Evolutionary conservation across 2,329 filamentous ascomycete genomes (phyloP), one percentile per base, ranked within the genome.

Genomic region (Xylaria sp.): DNA sequence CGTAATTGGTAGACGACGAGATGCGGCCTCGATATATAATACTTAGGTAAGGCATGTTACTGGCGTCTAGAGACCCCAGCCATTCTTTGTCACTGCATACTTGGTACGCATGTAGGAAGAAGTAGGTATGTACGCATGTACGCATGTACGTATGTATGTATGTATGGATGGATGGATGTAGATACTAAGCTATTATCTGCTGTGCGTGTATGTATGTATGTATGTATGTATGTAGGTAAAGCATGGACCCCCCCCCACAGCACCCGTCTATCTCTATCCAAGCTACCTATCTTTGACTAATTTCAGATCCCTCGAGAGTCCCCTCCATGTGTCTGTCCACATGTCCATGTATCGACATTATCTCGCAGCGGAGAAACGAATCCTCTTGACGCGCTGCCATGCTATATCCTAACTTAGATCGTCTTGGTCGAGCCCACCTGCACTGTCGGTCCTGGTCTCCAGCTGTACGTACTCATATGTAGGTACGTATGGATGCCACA

Each of bases 11-110:
- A 20, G 20, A 34, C 17, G 19, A 39, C 45, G 22, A 52, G 43
- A 17, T 48, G 48, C 39, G 38, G 58, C 58, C 52, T 58, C 58
- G 55, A 60, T 34, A 58, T 60, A 60, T 56, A 60, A 55, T 60
- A 60, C 16, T 55, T 54, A 55, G 58, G 58, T 52, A 56, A 46
- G 47, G 55, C 44, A 50, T 50, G 21, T 41, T 34, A 26, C 2
- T 34, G 13, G 19, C 37, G 9, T 13, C 16, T 53, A 59, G 56
- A n/a, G 56, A 53, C 59, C 43, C 40, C 42, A 38, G 51, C 38
- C 48, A 11, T 48, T 52, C 45, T 38, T 26, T 38, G n/a, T 38
- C 17, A 4, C 18, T 21, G 40, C 13, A 13, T 18, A 19, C 16
- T 20, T 18, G 18, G 44, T 47, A 39, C 26, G 21, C 17, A 39